These are phyloP conservation scores for Melastoma candidum DNA, from an alignment of 441 rosid genomes.

Conservation along the genomic window DNA sequence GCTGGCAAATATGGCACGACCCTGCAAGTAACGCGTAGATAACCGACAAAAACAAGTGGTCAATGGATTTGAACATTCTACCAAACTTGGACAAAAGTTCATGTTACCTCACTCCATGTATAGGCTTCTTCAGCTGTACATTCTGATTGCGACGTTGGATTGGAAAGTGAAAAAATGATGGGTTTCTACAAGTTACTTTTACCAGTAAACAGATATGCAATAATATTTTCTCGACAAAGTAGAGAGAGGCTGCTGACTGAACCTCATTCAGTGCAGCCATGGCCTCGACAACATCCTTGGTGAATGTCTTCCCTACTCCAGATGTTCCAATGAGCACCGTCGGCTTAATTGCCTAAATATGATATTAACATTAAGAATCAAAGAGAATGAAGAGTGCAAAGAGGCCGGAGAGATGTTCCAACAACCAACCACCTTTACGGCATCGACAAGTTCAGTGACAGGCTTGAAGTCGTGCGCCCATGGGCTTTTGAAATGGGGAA, in stretches of 20 bases:
- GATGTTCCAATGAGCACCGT: conserved; percentile 15
- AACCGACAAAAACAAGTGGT: background rate
- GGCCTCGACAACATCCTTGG: conserved; percentile 13
- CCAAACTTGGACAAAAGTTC: background rate
- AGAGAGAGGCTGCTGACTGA: background rate
- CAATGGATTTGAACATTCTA: background rate
- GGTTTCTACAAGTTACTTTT: conserved; percentile 2
- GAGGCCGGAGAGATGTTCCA: no score
- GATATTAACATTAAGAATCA: conserved; percentile 7
- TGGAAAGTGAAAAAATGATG: conserved; percentile 7
- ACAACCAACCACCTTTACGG: no score
- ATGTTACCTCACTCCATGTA: conserved; percentile 7
- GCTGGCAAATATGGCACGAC: conserved; percentile 6
- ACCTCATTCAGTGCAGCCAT: conserved; percentile 19
- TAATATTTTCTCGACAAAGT: background rate
- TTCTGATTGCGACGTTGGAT: conserved; percentile 7
- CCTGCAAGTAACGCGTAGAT: conserved; percentile 4
- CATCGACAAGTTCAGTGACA: no score
- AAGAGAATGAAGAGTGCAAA: background rate
- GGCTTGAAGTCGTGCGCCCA: no score
- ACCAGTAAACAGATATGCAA: background rate
- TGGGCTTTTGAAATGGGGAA: no score
- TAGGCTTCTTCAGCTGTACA: conserved; percentile 11
- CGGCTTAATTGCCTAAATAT: conserved; percentile 16
- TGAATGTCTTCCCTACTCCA: conserved; percentile 19